phyloP scores from a whole-genome alignment of 371 early-diverging fungal genomes.

The Syncephalis plumigaleata region DNA sequence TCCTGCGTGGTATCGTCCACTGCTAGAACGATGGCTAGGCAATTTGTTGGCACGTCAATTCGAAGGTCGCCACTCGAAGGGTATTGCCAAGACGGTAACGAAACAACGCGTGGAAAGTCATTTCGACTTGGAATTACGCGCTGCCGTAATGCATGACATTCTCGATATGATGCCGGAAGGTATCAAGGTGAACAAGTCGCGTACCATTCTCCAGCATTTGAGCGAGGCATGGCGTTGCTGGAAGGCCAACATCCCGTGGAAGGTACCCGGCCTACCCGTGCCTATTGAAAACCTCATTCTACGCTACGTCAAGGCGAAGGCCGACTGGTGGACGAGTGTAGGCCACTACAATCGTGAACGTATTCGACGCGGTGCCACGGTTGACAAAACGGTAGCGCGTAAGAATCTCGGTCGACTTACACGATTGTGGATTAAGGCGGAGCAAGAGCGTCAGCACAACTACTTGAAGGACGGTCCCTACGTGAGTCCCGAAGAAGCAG shows the following conservation, averaged over 20 bases:
- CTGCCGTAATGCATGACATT: conserved; percentile 94
- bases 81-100: conserved; percentile 94
- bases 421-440: conserved; percentile 96
- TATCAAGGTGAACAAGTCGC: conserved; percentile 87
- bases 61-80: conserved; percentile 94
- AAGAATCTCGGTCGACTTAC: conserved; percentile 97
- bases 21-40: conserved; percentile 95
- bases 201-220: conserved; percentile 92
- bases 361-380: conserved; percentile 97
- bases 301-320: conserved; percentile 95
- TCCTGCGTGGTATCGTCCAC: conserved; percentile 96
- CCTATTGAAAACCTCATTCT: conserved; percentile 97
- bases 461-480: conserved; percentile 98
- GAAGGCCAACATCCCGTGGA: conserved; percentile 99
- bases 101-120: conserved; percentile 98
- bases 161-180: conserved; percentile 97
- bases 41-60: conserved; percentile 96
- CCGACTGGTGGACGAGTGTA: conserved; percentile 98
- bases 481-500: conserved; percentile 91
- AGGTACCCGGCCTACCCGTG: conserved; percentile 93
- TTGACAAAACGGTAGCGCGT: conserved; percentile 94
- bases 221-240: conserved; percentile 95
- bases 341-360: conserved; percentile 97
- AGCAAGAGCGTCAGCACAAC: conserved; percentile 97
- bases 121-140: conserved; percentile 93